These are phyloP conservation scores for Peltaster fructicola DNA, from an alignment of 2,329 filamentous ascomycete genomes.

Conservation along the genomic window DNA sequence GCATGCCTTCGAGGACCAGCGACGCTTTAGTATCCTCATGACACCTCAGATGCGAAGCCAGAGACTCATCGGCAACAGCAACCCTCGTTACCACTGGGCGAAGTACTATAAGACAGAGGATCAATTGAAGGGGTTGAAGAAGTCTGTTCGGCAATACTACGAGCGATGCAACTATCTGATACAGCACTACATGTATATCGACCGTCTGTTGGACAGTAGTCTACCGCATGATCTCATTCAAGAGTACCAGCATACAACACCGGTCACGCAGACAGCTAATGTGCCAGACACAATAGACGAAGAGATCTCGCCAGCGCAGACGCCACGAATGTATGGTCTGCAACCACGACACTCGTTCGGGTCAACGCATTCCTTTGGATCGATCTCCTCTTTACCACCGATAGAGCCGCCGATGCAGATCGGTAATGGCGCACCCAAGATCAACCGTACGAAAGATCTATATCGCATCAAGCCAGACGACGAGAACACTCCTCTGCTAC, in stretches of 20 bases:
- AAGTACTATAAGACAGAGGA: slow-evolving; percentile 70
- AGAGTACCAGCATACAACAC: slow-evolving; percentile 54
- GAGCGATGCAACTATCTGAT: slow-evolving; percentile 76
- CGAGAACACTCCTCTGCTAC: slow-evolving; percentile 43
- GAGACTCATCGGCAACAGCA: slow-evolving; percentile 75
- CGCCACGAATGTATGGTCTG: slow-evolving; percentile 10
- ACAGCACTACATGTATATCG: slow-evolving; percentile 86
- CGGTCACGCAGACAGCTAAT: slow-evolving; percentile 3
- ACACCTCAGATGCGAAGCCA: slow-evolving; percentile 60
- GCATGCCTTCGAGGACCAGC: too few species aligned
- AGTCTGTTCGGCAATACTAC: slow-evolving; percentile 68
- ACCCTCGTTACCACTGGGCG: slow-evolving; percentile 71
- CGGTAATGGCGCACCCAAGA: slow-evolving; percentile 21
- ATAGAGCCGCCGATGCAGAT: slow-evolving; percentile 6
- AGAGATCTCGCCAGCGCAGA: slow-evolving; percentile 54
- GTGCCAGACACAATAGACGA: slow-evolving; percentile 35
- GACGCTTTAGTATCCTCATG: slow-evolving; percentile 27
- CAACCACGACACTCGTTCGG: slow-evolving; percentile 7
- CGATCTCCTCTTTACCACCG: too few species aligned
- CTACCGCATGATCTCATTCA: slow-evolving; percentile 84
- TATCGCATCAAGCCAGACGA: slow-evolving; percentile 55
- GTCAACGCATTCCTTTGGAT: too few species aligned
- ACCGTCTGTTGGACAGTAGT: slow-evolving; percentile 74
- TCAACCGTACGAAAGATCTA: slow-evolving; percentile 69
- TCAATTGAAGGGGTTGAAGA: slow-evolving; percentile 52